These are phyloP conservation scores for Globisporangium cystogenes DNA, from an alignment of 352 stramenopile species.

Conservation along the genomic window DNA sequence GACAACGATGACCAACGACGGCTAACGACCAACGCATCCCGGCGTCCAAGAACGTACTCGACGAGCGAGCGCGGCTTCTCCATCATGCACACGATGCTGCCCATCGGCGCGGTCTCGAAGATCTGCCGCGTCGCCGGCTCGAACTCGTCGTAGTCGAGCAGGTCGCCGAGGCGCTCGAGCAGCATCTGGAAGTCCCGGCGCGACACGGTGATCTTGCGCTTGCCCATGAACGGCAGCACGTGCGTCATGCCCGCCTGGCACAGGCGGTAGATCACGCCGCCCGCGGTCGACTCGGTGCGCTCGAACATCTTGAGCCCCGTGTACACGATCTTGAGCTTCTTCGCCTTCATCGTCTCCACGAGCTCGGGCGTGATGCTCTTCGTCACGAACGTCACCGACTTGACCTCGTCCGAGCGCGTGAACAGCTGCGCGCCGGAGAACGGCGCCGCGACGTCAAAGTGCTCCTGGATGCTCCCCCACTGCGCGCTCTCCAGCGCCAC, in stretches of 20 bases:
- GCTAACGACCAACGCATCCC: background rate
- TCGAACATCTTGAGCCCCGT: constrained; percentile 92
- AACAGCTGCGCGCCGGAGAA: constrained; percentile 83
- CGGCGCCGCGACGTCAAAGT: constrained; percentile 59
- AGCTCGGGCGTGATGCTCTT: constrained; percentile 79
- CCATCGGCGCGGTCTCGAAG: constrained; percentile 55
- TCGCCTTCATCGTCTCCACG: constrained; percentile 79
- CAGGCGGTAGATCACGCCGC: constrained; percentile 81
- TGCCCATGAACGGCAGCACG: constrained; percentile 78
- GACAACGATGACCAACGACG: background rate
- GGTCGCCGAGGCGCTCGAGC: constrained; percentile 72
- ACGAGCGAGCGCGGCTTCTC: constrained; percentile 50
- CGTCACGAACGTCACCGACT: constrained; percentile 83
- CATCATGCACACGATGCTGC: constrained; percentile 76
- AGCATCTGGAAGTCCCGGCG: constrained; percentile 81
- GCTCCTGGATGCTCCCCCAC: constrained; percentile 58
- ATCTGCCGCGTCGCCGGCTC: constrained; percentile 37
- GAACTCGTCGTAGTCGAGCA: constrained; percentile 84
- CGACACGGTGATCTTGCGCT: constrained; percentile 59
- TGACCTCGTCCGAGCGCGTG: constrained; percentile 82
- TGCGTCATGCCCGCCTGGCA: constrained; percentile 85
- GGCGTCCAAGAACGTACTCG: constrained; percentile 43
- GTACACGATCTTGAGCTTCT: constrained; percentile 89
- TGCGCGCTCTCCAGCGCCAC: constrained; percentile 57
- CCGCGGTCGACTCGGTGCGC: constrained; percentile 67